These are phyloP conservation scores for Chenopodium formosanum DNA, from an alignment of 148 eudicot species.

Conservation along the genomic window DNA sequence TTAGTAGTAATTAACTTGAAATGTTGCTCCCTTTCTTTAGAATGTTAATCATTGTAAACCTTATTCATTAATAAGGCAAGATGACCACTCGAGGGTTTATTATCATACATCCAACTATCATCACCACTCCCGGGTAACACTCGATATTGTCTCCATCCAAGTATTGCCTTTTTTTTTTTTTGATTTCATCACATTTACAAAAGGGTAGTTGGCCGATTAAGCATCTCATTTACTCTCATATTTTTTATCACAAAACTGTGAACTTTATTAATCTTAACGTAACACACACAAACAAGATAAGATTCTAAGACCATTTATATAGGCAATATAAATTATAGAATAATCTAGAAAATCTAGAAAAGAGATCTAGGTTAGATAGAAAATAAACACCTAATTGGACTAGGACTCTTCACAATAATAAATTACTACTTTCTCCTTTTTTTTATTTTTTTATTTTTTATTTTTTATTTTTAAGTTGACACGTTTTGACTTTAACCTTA, in stretches of 20 bases:
- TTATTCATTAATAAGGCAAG: too few species aligned
- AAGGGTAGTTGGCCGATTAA: not conserved
- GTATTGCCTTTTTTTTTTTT: too few species aligned
- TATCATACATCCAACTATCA: not conserved
- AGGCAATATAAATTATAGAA: not conserved
- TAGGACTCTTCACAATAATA: not conserved
- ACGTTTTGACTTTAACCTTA: too few species aligned
- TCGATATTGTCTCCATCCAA: not conserved
- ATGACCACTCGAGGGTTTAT: not conserved
- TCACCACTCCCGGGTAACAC: not conserved
- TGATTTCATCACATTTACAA: too few species aligned
- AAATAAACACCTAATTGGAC: not conserved
- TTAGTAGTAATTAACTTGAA: not conserved
- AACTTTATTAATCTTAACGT: too few species aligned
- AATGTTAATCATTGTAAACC: too few species aligned
- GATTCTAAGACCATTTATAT: not conserved
- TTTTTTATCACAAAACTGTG: not conserved
- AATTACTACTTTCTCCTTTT: too few species aligned
- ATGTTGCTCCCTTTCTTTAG: not conserved
- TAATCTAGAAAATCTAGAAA: not conserved
- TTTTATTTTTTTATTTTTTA: too few species aligned
- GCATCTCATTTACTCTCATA: not conserved
- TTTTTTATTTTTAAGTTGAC: too few species aligned
- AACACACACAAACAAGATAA: not conserved
- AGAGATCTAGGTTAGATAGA: not conserved